Evolutionary conservation across 228 moss, liverwort and hornwort genomes (phyloP).

Genomic region (Sphagnum magellanicum): DNA sequence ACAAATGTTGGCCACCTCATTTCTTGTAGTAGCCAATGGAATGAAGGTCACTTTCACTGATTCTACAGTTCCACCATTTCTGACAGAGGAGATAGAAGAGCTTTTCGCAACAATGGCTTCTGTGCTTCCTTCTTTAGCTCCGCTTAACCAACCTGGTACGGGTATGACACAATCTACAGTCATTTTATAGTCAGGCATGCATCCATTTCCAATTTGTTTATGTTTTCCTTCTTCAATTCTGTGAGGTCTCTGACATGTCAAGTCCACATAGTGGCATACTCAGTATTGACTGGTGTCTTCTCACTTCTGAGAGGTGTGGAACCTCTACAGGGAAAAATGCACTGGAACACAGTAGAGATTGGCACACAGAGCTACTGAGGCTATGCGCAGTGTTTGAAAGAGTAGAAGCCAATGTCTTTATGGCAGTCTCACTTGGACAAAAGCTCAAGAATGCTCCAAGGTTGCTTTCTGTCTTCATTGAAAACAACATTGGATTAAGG

Average conservation of each 20-base stretch:
- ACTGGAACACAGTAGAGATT: constrained; percentile 7
- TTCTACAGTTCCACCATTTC: constrained; percentile 31
- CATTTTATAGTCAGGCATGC: background rate
- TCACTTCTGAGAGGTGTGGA: no score
- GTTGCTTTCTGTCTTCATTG: constrained; percentile 50
- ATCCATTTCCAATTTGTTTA: background rate
- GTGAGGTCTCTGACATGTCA: no score
- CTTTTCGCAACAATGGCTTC: constrained; percentile 57
- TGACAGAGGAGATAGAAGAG: constrained; percentile 58
- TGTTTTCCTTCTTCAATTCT: background rate
- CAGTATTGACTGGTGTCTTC: no score
- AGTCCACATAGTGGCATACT: no score
- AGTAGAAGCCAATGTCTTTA: constrained; percentile 64
- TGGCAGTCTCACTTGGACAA: constrained; percentile 67
- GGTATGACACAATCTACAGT: background rate
- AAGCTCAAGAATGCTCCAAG: constrained; percentile 60
- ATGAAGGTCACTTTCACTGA: constrained; percentile 51
- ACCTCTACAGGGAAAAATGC: no score
- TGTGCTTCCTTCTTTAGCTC: constrained; percentile 57
- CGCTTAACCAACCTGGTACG: constrained; percentile 39
- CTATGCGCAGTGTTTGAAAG: constrained; percentile 61
- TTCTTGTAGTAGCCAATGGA: constrained; percentile 58
- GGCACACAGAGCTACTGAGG: constrained; percentile 44
- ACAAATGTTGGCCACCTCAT: constrained; percentile 81
- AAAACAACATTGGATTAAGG: constrained; percentile 65